A percentile compares a stretch with the other conserved stretches of the same genome.
phyloP scores from a whole-genome alignment of 306 rosid genomes.

The Castanospermum australe region DNA sequence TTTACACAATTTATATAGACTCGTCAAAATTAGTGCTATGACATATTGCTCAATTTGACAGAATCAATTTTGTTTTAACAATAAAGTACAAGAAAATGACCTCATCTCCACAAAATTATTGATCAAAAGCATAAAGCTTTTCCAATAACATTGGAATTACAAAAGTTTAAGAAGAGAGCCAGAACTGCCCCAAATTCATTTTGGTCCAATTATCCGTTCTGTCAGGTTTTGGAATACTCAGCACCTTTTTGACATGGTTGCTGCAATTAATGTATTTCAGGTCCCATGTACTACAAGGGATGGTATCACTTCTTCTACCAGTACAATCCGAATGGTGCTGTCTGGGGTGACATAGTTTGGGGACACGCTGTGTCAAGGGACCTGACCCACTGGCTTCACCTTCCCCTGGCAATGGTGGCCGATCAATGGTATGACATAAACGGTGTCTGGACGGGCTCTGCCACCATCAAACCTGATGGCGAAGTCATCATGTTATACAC shows the following conservation, averaged over 20 bases:
- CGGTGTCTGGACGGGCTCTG: conserved; percentile 97
- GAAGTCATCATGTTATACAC: conserved; percentile 81
- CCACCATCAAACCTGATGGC: conserved; percentile 72
- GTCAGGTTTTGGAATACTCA: neutral
- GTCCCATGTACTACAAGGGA: conserved; percentile 87
- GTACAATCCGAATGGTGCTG: conserved; percentile 76
- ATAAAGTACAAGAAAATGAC: neutral
- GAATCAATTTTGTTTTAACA: neutral
- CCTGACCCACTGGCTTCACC: conserved; percentile 92
- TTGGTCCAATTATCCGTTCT: neutral
- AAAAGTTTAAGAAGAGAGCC: neutral
- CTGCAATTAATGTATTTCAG: conserved; percentile 38
- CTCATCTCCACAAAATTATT: neutral
- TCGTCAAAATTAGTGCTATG: too few relatives aligned
- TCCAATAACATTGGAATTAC: neutral
- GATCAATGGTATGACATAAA: conserved; percentile 80
- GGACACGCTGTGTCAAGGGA: conserved; percentile 90
- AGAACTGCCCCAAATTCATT: neutral
- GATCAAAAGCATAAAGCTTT: neutral
- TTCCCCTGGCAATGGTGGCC: conserved; percentile 82
- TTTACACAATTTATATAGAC: too few relatives aligned
- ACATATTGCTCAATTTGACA: neutral
- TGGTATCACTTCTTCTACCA: conserved; percentile 99
- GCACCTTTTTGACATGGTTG: neutral
- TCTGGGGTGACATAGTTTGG: conserved; percentile 95